Evolutionary conservation across 352 stramenopile genomes (phyloP).

Genomic region (Chrysophaeum taylorii): DNA sequence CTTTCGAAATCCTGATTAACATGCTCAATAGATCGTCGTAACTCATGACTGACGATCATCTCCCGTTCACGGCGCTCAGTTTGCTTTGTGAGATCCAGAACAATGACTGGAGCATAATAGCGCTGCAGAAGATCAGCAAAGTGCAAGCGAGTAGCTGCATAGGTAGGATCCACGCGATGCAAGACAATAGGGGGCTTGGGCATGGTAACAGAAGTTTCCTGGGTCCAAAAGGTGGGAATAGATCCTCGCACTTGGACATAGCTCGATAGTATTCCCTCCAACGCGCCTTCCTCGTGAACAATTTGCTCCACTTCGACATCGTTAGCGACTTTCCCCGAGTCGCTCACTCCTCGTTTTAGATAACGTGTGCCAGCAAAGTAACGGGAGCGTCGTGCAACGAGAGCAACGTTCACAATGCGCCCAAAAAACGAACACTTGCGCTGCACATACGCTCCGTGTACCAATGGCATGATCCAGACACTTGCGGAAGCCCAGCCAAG

Average conservation of each 20-base stretch:
- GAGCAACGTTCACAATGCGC: slow-evolving; percentile 80
- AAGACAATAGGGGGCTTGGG: slow-evolving; percentile 94
- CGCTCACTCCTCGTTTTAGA: slow-evolving; percentile 88
- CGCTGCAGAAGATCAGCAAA: slow-evolving; percentile 81
- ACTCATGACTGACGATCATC: slow-evolving; percentile 93
- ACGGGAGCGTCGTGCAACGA: slow-evolving; percentile 86
- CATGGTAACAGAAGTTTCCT: slow-evolving; percentile 92
- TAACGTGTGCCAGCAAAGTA: slow-evolving; percentile 98
- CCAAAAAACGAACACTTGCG: slow-evolving; percentile 89
- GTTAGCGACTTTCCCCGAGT: slow-evolving; percentile 97
- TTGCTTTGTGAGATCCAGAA: slow-evolving; percentile 96
- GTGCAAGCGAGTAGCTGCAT: slow-evolving; percentile 76
- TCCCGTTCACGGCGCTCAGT: slow-evolving; percentile 90
- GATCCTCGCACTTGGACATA: slow-evolving; percentile 95
- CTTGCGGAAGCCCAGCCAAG: slow-evolving; percentile 65
- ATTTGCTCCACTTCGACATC: slow-evolving; percentile 96
- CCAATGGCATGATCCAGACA: slow-evolving; percentile 79
- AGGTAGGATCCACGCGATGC: slow-evolving; percentile 90
- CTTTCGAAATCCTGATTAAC: slow-evolving; percentile 81
- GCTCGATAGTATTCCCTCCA: slow-evolving; percentile 82
- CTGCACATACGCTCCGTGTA: slow-evolving; percentile 90
- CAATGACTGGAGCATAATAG: slow-evolving; percentile 90
- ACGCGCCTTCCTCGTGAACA: slow-evolving; percentile 52
- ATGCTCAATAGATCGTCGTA: slow-evolving; percentile 91
- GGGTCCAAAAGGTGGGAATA: slow-evolving; percentile 99